A percentile compares a stretch with the other conserved stretches of the same genome.
phyloP scores from a whole-genome alignment of 805 yeast genomes.

The Kodamaea hsintzibuensis region DNA sequence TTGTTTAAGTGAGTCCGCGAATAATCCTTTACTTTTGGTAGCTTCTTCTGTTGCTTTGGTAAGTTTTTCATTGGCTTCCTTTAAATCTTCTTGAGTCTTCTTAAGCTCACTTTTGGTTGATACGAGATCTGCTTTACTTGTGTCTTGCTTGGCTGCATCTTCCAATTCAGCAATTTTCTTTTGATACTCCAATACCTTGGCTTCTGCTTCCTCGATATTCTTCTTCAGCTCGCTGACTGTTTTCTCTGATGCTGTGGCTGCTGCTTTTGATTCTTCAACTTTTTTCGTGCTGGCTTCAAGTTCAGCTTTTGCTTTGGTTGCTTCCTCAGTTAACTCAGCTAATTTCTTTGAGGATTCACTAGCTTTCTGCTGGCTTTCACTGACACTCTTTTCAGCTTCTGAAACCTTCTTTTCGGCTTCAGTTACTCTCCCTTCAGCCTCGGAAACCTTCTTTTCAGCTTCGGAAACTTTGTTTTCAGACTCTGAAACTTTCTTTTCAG shows the following conservation, averaged over 20 bases:
- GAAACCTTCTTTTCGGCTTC: not conserved
- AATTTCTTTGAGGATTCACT: not conserved
- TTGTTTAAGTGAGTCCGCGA: conserved; percentile 3
- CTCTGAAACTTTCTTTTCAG: not conserved
- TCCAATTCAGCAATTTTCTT: conserved; percentile 5
- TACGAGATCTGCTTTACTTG: not conserved
- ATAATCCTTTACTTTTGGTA: conserved; percentile 5
- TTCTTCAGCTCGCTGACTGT: conserved; percentile 1
- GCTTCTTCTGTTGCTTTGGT: not conserved
- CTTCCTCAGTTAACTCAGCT: not conserved
- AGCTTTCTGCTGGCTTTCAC: not conserved
- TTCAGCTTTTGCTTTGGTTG: not conserved
- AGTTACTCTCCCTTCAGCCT: not conserved
- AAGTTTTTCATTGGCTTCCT: not conserved
- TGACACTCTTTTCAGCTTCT: not conserved
- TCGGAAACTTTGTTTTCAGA: not conserved
- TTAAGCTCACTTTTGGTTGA: not conserved
- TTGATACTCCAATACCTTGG: not conserved
- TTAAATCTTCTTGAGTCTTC: not conserved
- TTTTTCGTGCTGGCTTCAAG: not conserved
- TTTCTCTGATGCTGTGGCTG: not conserved
- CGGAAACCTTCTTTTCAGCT: not conserved
- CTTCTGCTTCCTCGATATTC: conserved; percentile 3
- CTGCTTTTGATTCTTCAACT: not conserved
- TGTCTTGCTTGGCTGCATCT: not conserved